These are phyloP conservation scores for Fraxinus velutina DNA, from an alignment of 305 asterid species.

Conservation along the genomic window DNA sequence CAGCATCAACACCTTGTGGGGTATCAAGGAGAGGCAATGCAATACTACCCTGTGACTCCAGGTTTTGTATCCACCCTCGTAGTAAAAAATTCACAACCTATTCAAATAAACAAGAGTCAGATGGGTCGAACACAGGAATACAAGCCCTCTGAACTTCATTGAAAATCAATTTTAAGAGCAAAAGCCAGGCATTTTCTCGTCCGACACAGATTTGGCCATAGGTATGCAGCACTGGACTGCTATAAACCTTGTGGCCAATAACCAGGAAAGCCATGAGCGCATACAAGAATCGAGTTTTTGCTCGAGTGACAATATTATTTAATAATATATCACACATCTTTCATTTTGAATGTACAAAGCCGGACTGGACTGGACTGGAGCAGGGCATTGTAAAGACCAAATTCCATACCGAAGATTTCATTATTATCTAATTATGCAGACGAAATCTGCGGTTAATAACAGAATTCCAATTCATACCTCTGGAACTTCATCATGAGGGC, in stretches of 20 bases:
- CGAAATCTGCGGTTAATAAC: neutral
- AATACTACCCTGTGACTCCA: slow-evolving; percentile 58
- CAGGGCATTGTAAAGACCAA: neutral
- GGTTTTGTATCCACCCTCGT: slow-evolving; percentile 66
- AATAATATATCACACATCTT: no score
- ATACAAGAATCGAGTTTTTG: neutral
- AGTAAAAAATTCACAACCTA: slow-evolving; percentile 80
- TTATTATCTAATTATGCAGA: neutral
- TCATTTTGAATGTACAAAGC: no score
- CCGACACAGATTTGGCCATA: neutral
- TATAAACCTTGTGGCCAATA: neutral
- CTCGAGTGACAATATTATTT: neutral
- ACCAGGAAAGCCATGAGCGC: neutral
- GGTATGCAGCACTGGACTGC: neutral
- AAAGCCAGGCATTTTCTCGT: neutral
- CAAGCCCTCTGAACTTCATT: neutral
- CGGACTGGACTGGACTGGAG: neutral
- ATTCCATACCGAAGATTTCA: neutral
- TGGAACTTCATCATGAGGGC: slow-evolving; percentile 90
- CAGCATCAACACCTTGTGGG: slow-evolving; percentile 30
- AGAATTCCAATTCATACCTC: slow-evolving; percentile 36
- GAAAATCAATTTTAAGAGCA: neutral
- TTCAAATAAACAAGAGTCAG: neutral
- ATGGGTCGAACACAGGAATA: neutral
- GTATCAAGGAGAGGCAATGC: slow-evolving; percentile 55